A percentile compares a stretch with the other conserved stretches of the same genome.
These are phyloP conservation scores for Hyphopichia buzzinii DNA, from an alignment of 1,139 yeast genomes.

Conservation along the genomic window DNA sequence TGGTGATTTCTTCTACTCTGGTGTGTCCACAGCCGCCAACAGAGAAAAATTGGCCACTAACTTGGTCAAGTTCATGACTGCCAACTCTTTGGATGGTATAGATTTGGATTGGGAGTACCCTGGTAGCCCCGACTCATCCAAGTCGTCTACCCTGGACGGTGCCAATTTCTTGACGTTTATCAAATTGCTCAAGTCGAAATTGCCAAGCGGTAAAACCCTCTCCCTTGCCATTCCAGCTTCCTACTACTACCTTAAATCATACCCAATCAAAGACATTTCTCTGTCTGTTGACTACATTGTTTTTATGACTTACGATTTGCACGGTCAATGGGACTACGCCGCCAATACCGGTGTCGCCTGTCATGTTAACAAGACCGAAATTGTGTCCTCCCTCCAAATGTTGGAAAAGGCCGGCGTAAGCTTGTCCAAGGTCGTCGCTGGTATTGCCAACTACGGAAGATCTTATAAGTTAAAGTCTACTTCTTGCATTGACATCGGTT, in stretches of 20 bases:
- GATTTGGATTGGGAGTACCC: constrained; percentile 24
- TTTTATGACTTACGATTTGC: constrained; percentile 17
- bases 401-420: constrained; percentile 17
- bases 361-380: constrained; percentile 12
- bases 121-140: constrained; percentile 9
- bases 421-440: constrained; percentile 15
- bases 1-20: constrained; percentile 8
- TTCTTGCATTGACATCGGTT: constrained; percentile 8
- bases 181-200: constrained; percentile 9
- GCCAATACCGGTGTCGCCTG: constrained; percentile 9
- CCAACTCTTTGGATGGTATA: constrained; percentile 18
- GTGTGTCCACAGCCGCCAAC: constrained; percentile 9
- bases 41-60: constrained; percentile 14
- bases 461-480: constrained; percentile 6
- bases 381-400: constrained; percentile 10
- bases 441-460: constrained; percentile 20
- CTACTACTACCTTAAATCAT: constrained; percentile 11
- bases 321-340: constrained; percentile 13
- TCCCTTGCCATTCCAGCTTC: constrained; percentile 11
- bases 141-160: constrained; percentile 14
- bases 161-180: constrained; percentile 12
- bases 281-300: constrained; percentile 14
- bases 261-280: constrained; percentile 14
- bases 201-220: constrained; percentile 11
- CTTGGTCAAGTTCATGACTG: constrained; percentile 11